phyloP scores from a whole-genome alignment of 768 basidiomycete genomes.

The Serpula lacrymans region DNA sequence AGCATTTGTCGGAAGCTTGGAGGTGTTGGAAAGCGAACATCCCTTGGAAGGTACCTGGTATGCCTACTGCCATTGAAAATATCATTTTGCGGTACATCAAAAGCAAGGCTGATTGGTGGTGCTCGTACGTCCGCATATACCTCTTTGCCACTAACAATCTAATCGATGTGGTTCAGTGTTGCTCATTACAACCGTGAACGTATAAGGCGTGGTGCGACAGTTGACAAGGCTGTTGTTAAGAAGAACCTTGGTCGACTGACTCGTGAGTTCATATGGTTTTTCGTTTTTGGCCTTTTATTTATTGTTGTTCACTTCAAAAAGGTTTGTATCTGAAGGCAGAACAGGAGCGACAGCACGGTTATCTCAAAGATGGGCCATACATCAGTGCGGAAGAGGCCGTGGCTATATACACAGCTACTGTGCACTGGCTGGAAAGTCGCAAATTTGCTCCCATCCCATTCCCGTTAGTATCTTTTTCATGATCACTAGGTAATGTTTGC shows the following conservation, averaged over 20 bases:
- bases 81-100: conserved; percentile 99
- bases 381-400: conserved; percentile 99
- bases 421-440: conserved; percentile 97
- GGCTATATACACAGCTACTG: conserved; percentile 96
- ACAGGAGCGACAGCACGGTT: conserved; percentile 97
- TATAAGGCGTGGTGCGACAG: conserved; percentile 94
- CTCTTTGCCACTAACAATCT: not conserved
- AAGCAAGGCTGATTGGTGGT: conserved; percentile 99
- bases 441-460: conserved; percentile 99
- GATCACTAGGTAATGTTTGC: not conserved
- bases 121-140: conserved; percentile 75
- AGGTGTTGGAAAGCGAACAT: conserved; percentile 97
- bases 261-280: conserved; percentile 45
- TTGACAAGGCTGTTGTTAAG: conserved; percentile 98
- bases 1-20: conserved; percentile 98
- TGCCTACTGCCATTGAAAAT: conserved; percentile 99
- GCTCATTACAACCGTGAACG: conserved; percentile 98
- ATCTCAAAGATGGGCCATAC: conserved; percentile 98
- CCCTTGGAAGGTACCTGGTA: conserved; percentile 99
- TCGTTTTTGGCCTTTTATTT: conserved; percentile 9
- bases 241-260: conserved; percentile 99
- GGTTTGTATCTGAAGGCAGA: conserved; percentile 96
- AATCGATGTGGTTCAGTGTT: conserved; percentile 50
- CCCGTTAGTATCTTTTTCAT: conserved; percentile 54
- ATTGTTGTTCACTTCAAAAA: conserved; percentile 24